Percentiles rank a stretch among this genome's conserved stretches.
Evolutionary conservation across 306 rosid species (phyloP).

Genomic region (Delonix regia): DNA sequence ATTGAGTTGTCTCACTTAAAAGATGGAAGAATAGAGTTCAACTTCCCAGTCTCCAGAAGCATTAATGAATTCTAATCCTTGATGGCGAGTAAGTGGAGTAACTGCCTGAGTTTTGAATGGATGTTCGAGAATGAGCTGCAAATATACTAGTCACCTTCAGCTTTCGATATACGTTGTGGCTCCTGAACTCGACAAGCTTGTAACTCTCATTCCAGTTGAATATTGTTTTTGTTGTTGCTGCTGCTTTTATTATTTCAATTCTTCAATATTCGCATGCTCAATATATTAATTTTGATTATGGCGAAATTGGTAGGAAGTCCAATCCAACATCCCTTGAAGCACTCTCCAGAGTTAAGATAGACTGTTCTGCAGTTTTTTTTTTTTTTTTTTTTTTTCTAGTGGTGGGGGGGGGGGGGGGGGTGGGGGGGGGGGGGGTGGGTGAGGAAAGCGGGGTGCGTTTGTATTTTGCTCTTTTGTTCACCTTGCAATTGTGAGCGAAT

Average conservation of each 20-base stretch:
- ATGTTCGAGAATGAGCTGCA: not conserved
- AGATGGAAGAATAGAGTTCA: not conserved
- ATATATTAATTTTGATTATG: not conserved
- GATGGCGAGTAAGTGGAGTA: not conserved
- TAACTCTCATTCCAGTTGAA: too few species aligned
- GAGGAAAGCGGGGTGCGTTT: too few species aligned
- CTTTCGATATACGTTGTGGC: not conserved
- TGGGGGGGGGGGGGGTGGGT: too few species aligned
- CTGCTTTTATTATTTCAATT: not conserved
- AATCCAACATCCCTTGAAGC: not conserved
- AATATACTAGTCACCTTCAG: not conserved
- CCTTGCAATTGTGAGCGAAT: not conserved
- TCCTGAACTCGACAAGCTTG: not conserved
- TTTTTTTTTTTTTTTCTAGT: too few species aligned
- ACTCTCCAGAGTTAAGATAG: not conserved
- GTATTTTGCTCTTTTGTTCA: not conserved
- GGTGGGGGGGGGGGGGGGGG: too few species aligned
- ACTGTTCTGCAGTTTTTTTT: not conserved
- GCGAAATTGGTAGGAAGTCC: not conserved
- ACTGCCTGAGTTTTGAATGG: not conserved
- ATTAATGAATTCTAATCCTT: not conserved
- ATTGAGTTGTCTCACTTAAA: slow-evolving; percentile 22
- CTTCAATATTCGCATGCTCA: not conserved
- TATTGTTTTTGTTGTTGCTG: not conserved
- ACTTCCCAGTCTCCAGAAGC: not conserved